Evolutionary conservation across 768 basidiomycete species (phyloP).

Genomic region (Boletus subcaerulescens): DNA sequence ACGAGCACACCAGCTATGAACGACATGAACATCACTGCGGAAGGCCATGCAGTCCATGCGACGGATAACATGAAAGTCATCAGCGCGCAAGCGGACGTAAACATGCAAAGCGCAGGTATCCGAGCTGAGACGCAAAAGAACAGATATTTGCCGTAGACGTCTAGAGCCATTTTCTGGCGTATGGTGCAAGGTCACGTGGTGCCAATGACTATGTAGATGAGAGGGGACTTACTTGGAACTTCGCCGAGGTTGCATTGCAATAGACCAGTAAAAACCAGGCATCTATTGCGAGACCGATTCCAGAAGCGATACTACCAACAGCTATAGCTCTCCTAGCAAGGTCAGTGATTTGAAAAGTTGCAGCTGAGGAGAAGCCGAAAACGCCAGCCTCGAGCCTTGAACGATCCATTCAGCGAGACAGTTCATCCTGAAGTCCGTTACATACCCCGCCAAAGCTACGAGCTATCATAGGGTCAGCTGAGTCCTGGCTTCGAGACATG

Average conservation of each 20-base stretch:
- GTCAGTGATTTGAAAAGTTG: conserved; percentile 47
- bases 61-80: conserved; percentile 59
- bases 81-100: conserved; percentile 52
- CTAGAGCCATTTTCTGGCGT: conserved; percentile 36
- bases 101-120: conserved; percentile 52
- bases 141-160: conserved; percentile 58
- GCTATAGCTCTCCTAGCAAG: conserved; percentile 53
- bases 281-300: conserved; percentile 60
- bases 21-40: conserved; percentile 56
- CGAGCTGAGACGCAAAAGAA: conserved; percentile 70
- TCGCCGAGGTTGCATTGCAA: conserved; percentile 46
- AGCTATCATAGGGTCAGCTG: conserved; percentile 37
- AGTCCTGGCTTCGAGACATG: not conserved
- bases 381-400: conserved; percentile 50
- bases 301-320: conserved; percentile 56
- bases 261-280: conserved; percentile 69
- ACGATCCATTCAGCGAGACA: not conserved
- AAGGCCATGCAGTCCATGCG: conserved; percentile 62
- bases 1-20: conserved; percentile 57
- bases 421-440: not conserved
- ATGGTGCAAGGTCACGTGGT: not conserved
- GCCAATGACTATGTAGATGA: not conserved
- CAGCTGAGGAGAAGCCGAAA: conserved; percentile 56
- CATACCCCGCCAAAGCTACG: conserved; percentile 58
- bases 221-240: conserved; percentile 49